phyloP scores from a whole-genome alignment of 2,329 filamentous ascomycete species.

The Fusarium globosum region DNA sequence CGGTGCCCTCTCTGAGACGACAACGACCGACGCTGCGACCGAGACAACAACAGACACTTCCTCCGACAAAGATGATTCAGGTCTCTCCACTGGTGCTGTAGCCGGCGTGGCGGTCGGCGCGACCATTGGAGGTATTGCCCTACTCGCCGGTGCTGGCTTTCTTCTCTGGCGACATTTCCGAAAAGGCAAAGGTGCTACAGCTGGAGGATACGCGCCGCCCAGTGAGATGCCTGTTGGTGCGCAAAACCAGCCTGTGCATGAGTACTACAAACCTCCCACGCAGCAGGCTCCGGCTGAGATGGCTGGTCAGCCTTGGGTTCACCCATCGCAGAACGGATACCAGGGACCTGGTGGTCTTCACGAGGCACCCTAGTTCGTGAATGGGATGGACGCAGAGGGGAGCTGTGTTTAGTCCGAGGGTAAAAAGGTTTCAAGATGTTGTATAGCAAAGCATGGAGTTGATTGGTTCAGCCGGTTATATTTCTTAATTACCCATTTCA shows the following conservation, averaged over 20 bases:
- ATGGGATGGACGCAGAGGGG: not conserved
- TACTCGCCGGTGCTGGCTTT: conserved; percentile 36
- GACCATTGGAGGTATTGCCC: conserved; percentile 28
- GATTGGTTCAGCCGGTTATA: not conserved
- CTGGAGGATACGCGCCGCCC: conserved; percentile 5
- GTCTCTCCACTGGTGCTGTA: conserved; percentile 38
- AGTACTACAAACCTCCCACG: conserved; percentile 23
- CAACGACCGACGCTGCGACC: not conserved
- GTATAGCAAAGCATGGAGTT: conserved; percentile 21
- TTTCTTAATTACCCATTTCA: conserved; percentile 6
- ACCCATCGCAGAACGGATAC: conserved; percentile 9
- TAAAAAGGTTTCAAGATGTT: not conserved
- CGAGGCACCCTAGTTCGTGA: conserved; percentile 17
- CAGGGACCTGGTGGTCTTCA: conserved; percentile 26
- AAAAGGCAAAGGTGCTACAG: conserved; percentile 3
- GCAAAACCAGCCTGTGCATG: conserved; percentile 14
- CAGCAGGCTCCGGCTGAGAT: conserved; percentile 21
- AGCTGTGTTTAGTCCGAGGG: not conserved
- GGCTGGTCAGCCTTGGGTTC: conserved; percentile 22
- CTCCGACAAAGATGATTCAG: not conserved
- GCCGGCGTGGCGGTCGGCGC: conserved; percentile 43
- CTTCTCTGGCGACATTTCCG: conserved; percentile 36
- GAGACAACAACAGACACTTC: conserved; percentile 4
- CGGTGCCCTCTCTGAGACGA: not conserved
- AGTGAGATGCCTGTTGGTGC: conserved; percentile 4